Conservation (phyloP, 2,329 filamentous ascomycete genomes). For the Cephalotrichum gorgonifer region DNA sequence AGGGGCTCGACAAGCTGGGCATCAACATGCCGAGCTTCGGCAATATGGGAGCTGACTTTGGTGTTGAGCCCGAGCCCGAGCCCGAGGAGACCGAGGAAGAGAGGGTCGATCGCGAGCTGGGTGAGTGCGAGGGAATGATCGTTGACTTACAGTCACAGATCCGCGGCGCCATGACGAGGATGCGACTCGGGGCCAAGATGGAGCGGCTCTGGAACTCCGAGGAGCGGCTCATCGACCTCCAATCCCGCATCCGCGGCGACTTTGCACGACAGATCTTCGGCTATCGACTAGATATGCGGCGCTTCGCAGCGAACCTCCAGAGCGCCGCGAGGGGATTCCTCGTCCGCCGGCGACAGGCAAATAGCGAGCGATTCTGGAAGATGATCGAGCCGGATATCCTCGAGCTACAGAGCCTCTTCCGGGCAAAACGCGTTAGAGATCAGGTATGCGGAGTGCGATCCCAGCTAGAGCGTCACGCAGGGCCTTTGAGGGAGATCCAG, state of each 20-base stretch:
- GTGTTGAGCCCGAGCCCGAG: conserved; percentile 69
- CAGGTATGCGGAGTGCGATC: conserved; percentile 45
- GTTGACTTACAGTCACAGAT: conserved; percentile 79
- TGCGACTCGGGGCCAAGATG: conserved; percentile 75
- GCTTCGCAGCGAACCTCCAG: conserved; percentile 71
- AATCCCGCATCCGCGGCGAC: conserved; percentile 78
- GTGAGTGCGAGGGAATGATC: conserved; percentile 62
- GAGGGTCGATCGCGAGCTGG: conserved; percentile 69
- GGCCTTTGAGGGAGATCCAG: conserved; percentile 56
- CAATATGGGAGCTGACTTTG: conserved; percentile 93
- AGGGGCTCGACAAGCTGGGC: conserved; percentile 90
- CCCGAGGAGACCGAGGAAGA: conserved; percentile 87
- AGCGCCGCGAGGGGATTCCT: conserved; percentile 68
- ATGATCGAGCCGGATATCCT: conserved; percentile 62
- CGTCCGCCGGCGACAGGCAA: conserved; percentile 50
- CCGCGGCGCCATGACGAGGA: conserved; percentile 66
- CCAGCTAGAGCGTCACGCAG: conserved; percentile 51
- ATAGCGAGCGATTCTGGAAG: conserved; percentile 58
- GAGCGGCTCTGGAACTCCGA: conserved; percentile 83
- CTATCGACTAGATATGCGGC: conserved; percentile 74
- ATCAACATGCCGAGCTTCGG: conserved; percentile 96
- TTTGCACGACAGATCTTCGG: conserved; percentile 74
- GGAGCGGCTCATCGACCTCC: conserved; percentile 66
- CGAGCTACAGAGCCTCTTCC: conserved; percentile 70
- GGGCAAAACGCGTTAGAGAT: conserved; percentile 54